Base-by-base conservation (phyloP, 495 filamentous ascomycete species). In the Parathielavia hyrcaniae region DNA sequence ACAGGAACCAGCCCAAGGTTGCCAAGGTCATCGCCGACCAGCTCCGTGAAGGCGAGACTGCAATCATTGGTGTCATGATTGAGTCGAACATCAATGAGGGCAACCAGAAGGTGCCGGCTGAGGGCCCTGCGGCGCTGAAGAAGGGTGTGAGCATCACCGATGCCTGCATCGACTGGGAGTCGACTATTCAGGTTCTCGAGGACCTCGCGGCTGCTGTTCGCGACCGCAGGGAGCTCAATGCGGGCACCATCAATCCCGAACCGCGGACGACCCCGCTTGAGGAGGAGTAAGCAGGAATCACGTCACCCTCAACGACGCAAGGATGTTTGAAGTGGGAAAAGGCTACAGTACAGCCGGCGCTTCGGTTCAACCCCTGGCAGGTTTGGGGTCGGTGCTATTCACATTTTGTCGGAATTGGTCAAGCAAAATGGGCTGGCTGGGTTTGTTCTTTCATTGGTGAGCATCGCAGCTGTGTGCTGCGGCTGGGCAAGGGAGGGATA, bases 81-180 rank as follows among this genome's bases (percentile, higher is more conserved):
- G 93, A 98, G 76, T 95, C 89, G 64, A 93, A 97, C 74, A 90
- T 98, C 80, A 82, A 90, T 69, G 93, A 96, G 76, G 93, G 93
- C 67, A 83, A 87, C 78, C 93, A 98, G 73, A 96, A 96, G 74
- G 89, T 96, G 11, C 90, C 93, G 2, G 65, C 84, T 17, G 91
- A 90, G 68, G 92, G 92, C 20, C 87, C 86, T 11, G 71, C 81
- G 0, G 87, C 74, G 32, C 77, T 98, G 40, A 88, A 89, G 77
- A 90, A 89, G 77, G 93, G 93, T 66, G 90, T 98, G 62, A 90
- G 86, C 72, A 97, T 98, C 72, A 98, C 93, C 1, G 93, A 98
- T 71, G 93, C 95, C 45, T 98, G 93, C 74, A 95, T 98, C 64
- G 79, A 90, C 77, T 98, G 93, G 93, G 87, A 95, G 41, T 78